Evolutionary conservation across 495 filamentous ascomycete genomes (phyloP), one percentile per base, ranked within the genome.

Genomic region (Aspergillus nanangensis): DNA sequence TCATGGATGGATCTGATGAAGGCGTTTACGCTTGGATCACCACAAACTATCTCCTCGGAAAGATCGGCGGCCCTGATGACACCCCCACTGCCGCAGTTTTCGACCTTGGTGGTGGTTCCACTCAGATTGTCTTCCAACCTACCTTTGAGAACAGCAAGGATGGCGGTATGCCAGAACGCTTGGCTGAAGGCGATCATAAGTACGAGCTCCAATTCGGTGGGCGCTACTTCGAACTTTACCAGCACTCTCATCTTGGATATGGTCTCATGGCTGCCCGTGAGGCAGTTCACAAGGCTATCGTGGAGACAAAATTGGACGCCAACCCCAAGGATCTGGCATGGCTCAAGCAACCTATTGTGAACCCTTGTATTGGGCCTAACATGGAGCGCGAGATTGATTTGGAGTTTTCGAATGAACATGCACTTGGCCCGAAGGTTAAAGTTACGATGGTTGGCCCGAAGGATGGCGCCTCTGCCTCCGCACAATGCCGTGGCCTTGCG

Each of bases 21-120:
- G 84, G 94, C 63, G 93, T 98, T n/a, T 98, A 95, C 56, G 94
- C 93, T 42, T 98, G 93, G 93, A 95, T 98, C 65, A 98, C 93
- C 3, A 90, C 88, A 47, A 98, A 98, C 70, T 98, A 97, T 70
- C 83, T 98, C 32, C 82, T 97, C 15, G 92, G 91, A 42, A 98
- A 96, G 73, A 97, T 97, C 58, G 94, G 93, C 54, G 87, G 86
- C 18, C 86, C 89, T 5, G 90, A 95, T 54, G 80, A 94, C 55
- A 88, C 79, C 44, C 85, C 87, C 11, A 97, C 93, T 2, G 93
- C 92, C 33, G 93, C 93, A 22, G 78, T 97, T 45, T 95, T 98
- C 55, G 93, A 98, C 65, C 81, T 98, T 44, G 93, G 92, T 54
- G 93, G 93, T 57, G 93, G 92, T 35, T 95, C 89, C 13, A 98